Percentiles rank a stretch among this genome's conserved stretches.
Evolutionary conservation across 1,139 yeast genomes (phyloP).

Genomic region (Saccharomyces hybrid): DNA sequence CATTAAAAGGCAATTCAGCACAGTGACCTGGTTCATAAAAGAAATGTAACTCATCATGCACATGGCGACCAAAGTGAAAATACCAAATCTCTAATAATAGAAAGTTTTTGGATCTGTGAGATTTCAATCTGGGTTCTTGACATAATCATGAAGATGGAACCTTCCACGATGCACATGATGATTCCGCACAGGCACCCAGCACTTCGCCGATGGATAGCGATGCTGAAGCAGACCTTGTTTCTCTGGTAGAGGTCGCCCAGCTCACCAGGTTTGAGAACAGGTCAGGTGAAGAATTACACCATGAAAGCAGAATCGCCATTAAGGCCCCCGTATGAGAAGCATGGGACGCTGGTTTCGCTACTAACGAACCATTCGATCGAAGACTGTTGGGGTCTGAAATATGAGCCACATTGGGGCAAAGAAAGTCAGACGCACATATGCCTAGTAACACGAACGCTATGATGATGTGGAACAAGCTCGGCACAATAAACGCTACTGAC

Average conservation of each 20-base stretch:
- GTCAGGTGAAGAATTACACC: conserved; percentile 94
- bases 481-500: conserved; percentile 16
- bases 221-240: conserved; percentile 43
- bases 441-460: conserved; percentile 28
- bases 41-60: conserved; percentile 22
- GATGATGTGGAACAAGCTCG: conserved; percentile 21
- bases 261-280: conserved; percentile 59
- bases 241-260: conserved; percentile 50
- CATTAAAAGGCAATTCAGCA: conserved; percentile 26
- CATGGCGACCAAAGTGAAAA: conserved; percentile 23
- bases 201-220: conserved; percentile 82
- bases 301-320: conserved; percentile 51
- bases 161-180: conserved; percentile 31
- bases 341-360: conserved; percentile 1
- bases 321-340: conserved; percentile 18
- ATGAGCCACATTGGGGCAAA: conserved; percentile 30
- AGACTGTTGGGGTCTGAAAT: conserved; percentile 19
- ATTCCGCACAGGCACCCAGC: conserved; percentile 33
- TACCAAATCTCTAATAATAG: conserved; percentile 24
- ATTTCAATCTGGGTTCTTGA: conserved; percentile 17
- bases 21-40: conserved; percentile 20
- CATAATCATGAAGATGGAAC: conserved; percentile 30
- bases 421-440: conserved; percentile 30
- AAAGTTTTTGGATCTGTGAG: conserved; percentile 15
- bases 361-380: conserved; percentile 4